Evolutionary conservation across 768 basidiomycete species (phyloP).

Genomic region (Vararia minispora): DNA sequence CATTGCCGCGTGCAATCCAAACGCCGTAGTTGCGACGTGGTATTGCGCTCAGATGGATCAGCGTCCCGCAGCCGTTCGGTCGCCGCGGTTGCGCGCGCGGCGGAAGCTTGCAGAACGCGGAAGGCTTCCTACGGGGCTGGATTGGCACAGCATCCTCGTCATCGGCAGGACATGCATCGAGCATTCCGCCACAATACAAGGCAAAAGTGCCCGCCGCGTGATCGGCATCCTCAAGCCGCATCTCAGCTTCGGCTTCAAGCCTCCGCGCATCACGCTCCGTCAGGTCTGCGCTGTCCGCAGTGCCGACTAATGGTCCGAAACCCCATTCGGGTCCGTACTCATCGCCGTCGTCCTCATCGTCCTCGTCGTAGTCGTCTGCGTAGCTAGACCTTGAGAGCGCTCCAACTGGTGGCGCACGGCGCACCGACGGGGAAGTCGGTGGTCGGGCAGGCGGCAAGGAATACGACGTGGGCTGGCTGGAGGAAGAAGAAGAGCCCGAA

Average conservation of each 20-base stretch:
- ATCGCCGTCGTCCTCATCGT: constrained; percentile 7
- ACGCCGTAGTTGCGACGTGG: constrained; percentile 40
- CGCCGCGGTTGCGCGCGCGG: constrained; percentile 15
- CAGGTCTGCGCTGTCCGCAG: constrained; percentile 3
- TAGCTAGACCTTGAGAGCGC: too few relatives aligned
- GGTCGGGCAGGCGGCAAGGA: not conserved
- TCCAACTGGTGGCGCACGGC: too few relatives aligned
- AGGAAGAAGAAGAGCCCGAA: constrained; percentile 12
- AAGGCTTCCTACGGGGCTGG: constrained; percentile 15
- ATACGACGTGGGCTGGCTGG: constrained; percentile 1
- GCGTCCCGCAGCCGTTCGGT: constrained; percentile 52
- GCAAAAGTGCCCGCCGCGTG: constrained; percentile 20
- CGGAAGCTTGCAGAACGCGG: constrained; percentile 15
- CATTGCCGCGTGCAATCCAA: constrained; percentile 47
- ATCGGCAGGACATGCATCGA: constrained; percentile 4
- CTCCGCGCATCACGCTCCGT: constrained; percentile 10
- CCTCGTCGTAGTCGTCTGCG: too few relatives aligned
- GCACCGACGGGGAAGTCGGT: too few relatives aligned
- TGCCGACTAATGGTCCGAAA: constrained; percentile 1
- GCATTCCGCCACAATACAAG: constrained; percentile 29
- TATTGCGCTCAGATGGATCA: constrained; percentile 45
- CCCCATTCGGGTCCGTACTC: constrained; percentile 6
- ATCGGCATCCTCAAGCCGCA: constrained; percentile 17
- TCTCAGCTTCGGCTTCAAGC: constrained; percentile 4
- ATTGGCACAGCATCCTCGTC: constrained; percentile 21